phyloP scores from a whole-genome alignment of 2,329 filamentous ascomycete genomes.

The Nigrospora sphaerica region DNA sequence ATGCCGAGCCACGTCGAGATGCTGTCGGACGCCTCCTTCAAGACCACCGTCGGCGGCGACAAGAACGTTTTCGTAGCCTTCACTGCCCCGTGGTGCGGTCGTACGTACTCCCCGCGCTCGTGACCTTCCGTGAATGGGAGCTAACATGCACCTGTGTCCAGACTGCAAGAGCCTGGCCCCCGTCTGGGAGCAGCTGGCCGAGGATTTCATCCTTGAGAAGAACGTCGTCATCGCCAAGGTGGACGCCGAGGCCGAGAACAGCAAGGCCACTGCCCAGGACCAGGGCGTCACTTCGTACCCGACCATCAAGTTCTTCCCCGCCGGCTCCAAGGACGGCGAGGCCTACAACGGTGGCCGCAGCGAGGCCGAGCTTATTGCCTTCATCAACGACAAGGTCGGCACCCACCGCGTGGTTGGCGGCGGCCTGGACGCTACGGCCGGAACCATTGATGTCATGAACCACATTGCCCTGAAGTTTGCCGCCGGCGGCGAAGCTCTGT shows the following conservation, averaged over 20 bases:
- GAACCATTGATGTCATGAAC: conserved; percentile 76
- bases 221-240: conserved; percentile 88
- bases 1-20: conserved; percentile 69
- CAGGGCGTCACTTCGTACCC: conserved; percentile 83
- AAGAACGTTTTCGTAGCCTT: conserved; percentile 93
- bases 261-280: conserved; percentile 66
- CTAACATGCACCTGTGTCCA: conserved; percentile 29
- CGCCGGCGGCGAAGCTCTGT: conserved; percentile 48
- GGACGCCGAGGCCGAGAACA: conserved; percentile 81
- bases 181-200: conserved; percentile 79
- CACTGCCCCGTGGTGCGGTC: conserved; percentile 96
- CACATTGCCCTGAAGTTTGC: conserved; percentile 67
- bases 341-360: conserved; percentile 69
- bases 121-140: background rate
- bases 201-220: conserved; percentile 70
- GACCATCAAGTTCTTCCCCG: conserved; percentile 96
- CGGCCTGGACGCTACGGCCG: conserved; percentile 68
- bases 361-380: conserved; percentile 70
- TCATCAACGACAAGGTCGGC: conserved; percentile 82
- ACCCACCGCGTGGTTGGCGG: conserved; percentile 81
- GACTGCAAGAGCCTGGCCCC: conserved; percentile 97
- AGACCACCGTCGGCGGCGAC: conserved; percentile 69
- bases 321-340: conserved; percentile 66
- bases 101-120: conserved; percentile 51
- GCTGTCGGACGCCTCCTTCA: conserved; percentile 75